Base-by-base conservation (phyloP, 1,284 basidiomycete species). In the Cryptococcus hybrid region DNA sequence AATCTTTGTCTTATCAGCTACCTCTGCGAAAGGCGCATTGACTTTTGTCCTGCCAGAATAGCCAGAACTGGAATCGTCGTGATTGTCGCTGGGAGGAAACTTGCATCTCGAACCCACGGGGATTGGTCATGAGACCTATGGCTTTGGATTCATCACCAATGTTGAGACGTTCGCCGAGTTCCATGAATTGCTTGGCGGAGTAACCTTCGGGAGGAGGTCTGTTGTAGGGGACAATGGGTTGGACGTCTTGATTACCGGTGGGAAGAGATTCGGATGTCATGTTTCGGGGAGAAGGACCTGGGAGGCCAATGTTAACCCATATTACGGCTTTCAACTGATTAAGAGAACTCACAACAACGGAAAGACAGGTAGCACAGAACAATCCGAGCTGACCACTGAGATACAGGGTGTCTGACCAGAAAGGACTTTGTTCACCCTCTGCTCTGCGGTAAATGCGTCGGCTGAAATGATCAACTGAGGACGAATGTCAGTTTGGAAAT, bases 201-300 rank as follows among this genome's bases (percentile, higher is more conserved):
- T 60, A 56, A 34, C 56, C 53, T 30, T 54, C 45, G 9, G 55
- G 54, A 7, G 13, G 30, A 9, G 62, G 62, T 5, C 54, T 56
- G 15, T 63, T 62, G 56, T 64, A 67, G 42, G 60, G 52, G 12
- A 59, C 54, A 57, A 67, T 60, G 13, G 61, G 63, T n/a, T 62
- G 57, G 47, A 60, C 54, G 15, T 43, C 60, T 9, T 52, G 51
- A 34, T 48, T 52, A 8, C 51, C 12, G 12, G 60, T 52, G 5
- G 67, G 65, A 8, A 62, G 36, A 3, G 65, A 65, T 49, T 69
- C 67, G 43, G 61, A 56, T 7, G 56, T 56, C 69, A 71, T 71
- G 56, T 67, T 70, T 45, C 68, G 64, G 70, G 70, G n/a, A 72
- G 59, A 7, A 70, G 60, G 43, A 72, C 57, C 65, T 68, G 50